Base-by-base conservation (phyloP, 495 filamentous ascomycete species). In the Penicillium silybi region DNA sequence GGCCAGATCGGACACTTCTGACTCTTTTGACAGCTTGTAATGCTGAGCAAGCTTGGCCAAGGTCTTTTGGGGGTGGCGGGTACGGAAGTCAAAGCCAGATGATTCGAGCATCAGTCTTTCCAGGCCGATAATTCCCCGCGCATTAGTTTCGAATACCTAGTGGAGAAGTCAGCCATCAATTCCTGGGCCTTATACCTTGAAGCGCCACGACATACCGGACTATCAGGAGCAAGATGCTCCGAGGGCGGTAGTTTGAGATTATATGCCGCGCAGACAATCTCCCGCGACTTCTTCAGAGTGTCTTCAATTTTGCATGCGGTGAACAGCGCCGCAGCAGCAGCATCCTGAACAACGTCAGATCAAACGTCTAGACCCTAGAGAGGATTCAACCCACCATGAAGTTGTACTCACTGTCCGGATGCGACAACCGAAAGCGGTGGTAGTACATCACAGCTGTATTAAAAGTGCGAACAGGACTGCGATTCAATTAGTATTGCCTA, bases 291-390 rank as follows among this genome's bases (percentile, higher is more conserved):
- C 72, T 98, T 97, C 41, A 97, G 76, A 1, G 93, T 97, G 65
- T 98, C 93, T 63, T 98, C 93, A 40, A 92, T 90, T 69, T 98
- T 98, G 80, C 92, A 97, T 32, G 91, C 91, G 16, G 87, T 85
- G 60, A 97, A 92, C 26, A 98, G 75, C 25, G 89, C 84, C 11
- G 93, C 92, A 0, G 91, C 81, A 3, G 91, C 89, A 4, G 90
- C 90, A 65, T 97, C 93, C 80, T 86, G 45, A 25, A 44, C 10
- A 17, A 8, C 44, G 50, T 70, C 38, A 71, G 58, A 38, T 11
- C 40, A 13, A 8, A 9, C 4, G 19, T 6, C 9, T 41, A 13
- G n/a, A 40, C 5, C 16, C 15, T 18, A 44, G 41, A 8, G n/a
- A 19, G 0, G 16, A 25, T 2, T 27, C n/a, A 48, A 48, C 59